phyloP scores from a whole-genome alignment of 768 basidiomycete species.

The Myochromella boudieri region DNA sequence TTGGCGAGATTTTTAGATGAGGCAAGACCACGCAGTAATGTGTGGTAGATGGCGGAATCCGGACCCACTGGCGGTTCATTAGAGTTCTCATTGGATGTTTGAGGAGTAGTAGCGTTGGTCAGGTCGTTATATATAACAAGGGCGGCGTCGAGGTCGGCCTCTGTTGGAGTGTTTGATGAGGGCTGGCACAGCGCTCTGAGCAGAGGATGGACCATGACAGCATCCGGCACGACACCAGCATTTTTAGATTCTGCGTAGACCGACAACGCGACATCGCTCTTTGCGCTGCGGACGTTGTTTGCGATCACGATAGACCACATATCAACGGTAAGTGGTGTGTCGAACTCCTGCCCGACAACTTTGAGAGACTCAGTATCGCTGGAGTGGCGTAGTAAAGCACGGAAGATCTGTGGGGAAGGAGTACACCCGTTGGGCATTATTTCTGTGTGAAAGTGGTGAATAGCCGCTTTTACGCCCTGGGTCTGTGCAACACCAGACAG shows the following conservation, averaged over 20 bases:
- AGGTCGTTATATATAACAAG: slow-evolving; percentile 54
- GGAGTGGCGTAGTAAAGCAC: slow-evolving; percentile 44
- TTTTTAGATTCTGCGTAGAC: slow-evolving; percentile 49
- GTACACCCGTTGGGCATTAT: slow-evolving; percentile 32
- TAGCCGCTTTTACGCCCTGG: slow-evolving; percentile 30
- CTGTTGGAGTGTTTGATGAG: slow-evolving; percentile 32
- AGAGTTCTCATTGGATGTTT: slow-evolving; percentile 15
- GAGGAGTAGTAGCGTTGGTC: slow-evolving; percentile 25
- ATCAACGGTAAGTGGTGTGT: slow-evolving; percentile 34
- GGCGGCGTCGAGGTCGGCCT: slow-evolving; percentile 50
- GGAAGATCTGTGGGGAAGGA: slow-evolving; percentile 29
- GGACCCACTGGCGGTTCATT: slow-evolving; percentile 41
- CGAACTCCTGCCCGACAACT: slow-evolving; percentile 39
- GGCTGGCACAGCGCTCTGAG: slow-evolving; percentile 48
- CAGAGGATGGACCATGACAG: slow-evolving; percentile 53
- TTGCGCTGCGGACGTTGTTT: slow-evolving; percentile 42
- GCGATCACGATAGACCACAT: slow-evolving; percentile 59
- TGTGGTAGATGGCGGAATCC: slow-evolving; percentile 53
- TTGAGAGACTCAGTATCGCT: slow-evolving; percentile 39
- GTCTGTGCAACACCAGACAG: slow-evolving; percentile 19
- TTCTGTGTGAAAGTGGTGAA: slow-evolving; percentile 30
- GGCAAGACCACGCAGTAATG: slow-evolving; percentile 48
- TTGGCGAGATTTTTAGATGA: slow-evolving; percentile 43
- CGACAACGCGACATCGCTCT: slow-evolving; percentile 39
- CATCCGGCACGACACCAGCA: slow-evolving; percentile 46